Base-by-base conservation (phyloP, 2,329 filamentous ascomycete genomes). In the Exophiala dermatitidis region DNA sequence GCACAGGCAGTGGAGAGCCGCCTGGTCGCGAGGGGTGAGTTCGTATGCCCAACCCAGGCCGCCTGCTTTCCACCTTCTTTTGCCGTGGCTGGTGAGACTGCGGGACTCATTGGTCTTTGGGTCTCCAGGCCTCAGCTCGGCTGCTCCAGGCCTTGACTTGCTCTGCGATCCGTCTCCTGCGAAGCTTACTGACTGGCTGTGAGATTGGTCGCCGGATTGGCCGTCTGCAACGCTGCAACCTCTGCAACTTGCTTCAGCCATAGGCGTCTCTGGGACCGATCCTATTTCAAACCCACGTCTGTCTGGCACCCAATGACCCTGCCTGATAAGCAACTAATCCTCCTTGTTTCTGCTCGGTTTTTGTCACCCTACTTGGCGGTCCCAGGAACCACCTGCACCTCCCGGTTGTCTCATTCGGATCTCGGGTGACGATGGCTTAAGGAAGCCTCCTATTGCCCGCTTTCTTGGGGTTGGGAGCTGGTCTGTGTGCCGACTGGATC, bases 141-240 rank as follows among this genome's bases (percentile, higher is more conserved):
- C 32, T 40, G 30, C 46, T 43, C 19, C 19, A 19, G 19, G 19
- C 5, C 41, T 33, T 45, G 10, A 29, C 9, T 5, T 46, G 41
- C 37, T 53, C 48, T 36, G 38, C 51, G 34, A 37, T 45, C 37
- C 42, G 41, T 48, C 47, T 29, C 33, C 43, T 42, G 45, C 41
- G 41, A 46, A 50, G 45, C 48, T 50, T 52, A 54, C 54, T 53
- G 45, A 55, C 49, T 53, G 56, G 52, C 30, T 53, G 37, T 52
- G 44, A 58, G 53, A 58, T 56, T 59, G 53, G 57, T 48, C 57
- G 48, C 49, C 46, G 50, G 38, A 49, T 28, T 54, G 57, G 57
- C 50, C 47, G 54, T 51, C 34, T 59, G 57, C 51, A 51, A 48
- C 45, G 44, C 48, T 46, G 44, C 47, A 52, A 45, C 47, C 42